Base-by-base conservation (phyloP, 768 basidiomycete genomes). In the Hericium alpestre region DNA sequence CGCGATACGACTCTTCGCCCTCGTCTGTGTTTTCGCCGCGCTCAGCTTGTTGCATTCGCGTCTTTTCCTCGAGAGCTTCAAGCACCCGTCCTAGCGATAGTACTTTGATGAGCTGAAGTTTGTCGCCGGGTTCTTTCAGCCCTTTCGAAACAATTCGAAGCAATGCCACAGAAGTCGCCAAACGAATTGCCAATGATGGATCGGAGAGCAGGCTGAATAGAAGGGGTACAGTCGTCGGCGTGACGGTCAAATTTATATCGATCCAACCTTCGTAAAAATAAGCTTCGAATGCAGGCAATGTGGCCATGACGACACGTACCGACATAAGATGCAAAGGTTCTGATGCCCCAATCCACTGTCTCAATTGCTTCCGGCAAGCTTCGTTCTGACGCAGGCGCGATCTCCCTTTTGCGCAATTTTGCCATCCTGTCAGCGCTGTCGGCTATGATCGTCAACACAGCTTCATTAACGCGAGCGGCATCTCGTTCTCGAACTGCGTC, bases 161-260 rank as follows among this genome's bases (percentile, higher is more conserved):
- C 51, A 98, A 72, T 2, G 93, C 80, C n/a, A 77, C 79, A 18
- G 86, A 86, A 2, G 94, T 84, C 1, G 93, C 87, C 32, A 93
- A 73, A 32, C 93, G 88, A 63, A 98, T 84, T 2, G 87, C 79
- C 27, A 92, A 70, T 11, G 86, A 84, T 0, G 80, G 72, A 65
- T 93, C 87, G 15, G 86, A 85, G 40, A 98, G 79, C 41, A 96
- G 77, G 39, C 77, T 81, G 68, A 94, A 93, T 47, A 96, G 78
- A 38, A 98, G 73, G 5, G 87, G 84, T 38, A 98, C 82, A 2
- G 94, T 92, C 13, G 79, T 81, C 12, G 89, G 90, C 1, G 94
- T 97, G 58, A 99, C 87, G 12, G 96, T 93, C 60, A 98, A 75
- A 65, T 92, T 93, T 63, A 99, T 94, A 66, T 99, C 96, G 63